Conservation (phyloP, 305 asterid genomes). For the Fraxinus latifolia region DNA sequence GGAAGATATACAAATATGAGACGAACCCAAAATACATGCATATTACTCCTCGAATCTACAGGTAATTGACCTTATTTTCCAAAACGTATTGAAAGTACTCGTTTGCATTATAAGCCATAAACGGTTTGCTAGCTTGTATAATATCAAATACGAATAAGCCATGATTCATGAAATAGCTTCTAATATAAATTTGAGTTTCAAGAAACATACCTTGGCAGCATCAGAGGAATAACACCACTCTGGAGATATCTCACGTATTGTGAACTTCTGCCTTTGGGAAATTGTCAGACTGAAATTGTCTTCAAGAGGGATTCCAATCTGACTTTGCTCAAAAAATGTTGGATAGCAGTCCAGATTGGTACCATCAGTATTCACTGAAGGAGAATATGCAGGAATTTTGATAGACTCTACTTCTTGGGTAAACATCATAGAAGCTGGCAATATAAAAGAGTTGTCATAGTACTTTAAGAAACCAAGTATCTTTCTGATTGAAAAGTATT, state of each 20-base stretch:
- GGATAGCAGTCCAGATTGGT: slow-evolving; percentile 36
- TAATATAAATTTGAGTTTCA: slow-evolving; percentile 11
- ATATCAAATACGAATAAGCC: background rate
- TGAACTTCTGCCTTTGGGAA: slow-evolving; percentile 63
- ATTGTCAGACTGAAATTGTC: slow-evolving; percentile 40
- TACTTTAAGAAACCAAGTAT: slow-evolving; percentile 14
- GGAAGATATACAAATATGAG: background rate
- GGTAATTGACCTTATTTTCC: background rate
- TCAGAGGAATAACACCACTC: slow-evolving; percentile 93
- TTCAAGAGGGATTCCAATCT: slow-evolving; percentile 45
- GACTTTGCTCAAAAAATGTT: slow-evolving; percentile 55
- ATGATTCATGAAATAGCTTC: slow-evolving; percentile 12
- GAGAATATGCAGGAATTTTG: slow-evolving; percentile 35
- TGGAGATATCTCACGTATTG: slow-evolving; percentile 77
- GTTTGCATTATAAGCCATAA: background rate
- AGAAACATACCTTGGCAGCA: slow-evolving; percentile 52
- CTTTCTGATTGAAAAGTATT: slow-evolving; percentile 12
- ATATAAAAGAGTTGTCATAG: slow-evolving; percentile 26
- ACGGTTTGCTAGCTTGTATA: background rate
- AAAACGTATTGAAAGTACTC: background rate
- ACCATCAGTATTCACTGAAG: slow-evolving; percentile 35
- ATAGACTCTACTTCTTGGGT: slow-evolving; percentile 43
- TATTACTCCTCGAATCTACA: background rate
- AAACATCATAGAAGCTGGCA: slow-evolving; percentile 44
- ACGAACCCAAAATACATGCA: background rate